Percentiles rank a stretch among this genome's conserved stretches.
phyloP scores from a whole-genome alignment of 1,284 basidiomycete genomes.

The Tremellales sp. region DNA sequence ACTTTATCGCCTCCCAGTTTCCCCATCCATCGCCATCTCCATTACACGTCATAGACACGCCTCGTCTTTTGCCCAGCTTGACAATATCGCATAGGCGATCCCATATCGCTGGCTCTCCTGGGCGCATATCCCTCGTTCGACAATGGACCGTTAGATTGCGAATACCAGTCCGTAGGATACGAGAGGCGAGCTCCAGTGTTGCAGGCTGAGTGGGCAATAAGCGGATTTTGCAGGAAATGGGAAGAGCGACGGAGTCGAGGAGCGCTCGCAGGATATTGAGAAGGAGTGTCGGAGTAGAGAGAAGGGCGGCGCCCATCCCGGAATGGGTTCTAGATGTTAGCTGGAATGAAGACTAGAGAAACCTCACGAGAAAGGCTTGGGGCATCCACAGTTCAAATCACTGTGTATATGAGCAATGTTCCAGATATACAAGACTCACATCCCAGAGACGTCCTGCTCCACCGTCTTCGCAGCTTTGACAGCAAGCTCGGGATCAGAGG shows the following conservation, averaged over 20 bases:
- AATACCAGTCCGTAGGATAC: conserved; percentile 83
- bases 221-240: conserved; percentile 88
- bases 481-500: conserved; percentile 80
- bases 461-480: conserved; percentile 86
- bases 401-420: conserved; percentile 19
- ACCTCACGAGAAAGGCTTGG: conserved; percentile 78
- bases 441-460: conserved; percentile 82
- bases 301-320: conserved; percentile 94
- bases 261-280: conserved; percentile 79
- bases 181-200: conserved; percentile 79
- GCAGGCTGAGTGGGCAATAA: conserved; percentile 79
- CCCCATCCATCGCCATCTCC: conserved; percentile 82
- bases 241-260: conserved; percentile 69
- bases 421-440: conserved; percentile 52
- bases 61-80: conserved; percentile 54
- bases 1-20: conserved; percentile 71
- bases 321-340: conserved; percentile 60
- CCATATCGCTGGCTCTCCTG: conserved; percentile 72
- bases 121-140: conserved; percentile 88
- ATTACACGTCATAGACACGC: conserved; percentile 85
- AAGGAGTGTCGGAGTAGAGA: conserved; percentile 84
- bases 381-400: conserved; percentile 63
- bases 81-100: conserved; percentile 80
- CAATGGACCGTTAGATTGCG: conserved; percentile 92
- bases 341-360: neutral